These are phyloP conservation scores for Sporothrix pallida DNA, from an alignment of 2,329 filamentous ascomycete genomes.

Conservation along the genomic window DNA sequence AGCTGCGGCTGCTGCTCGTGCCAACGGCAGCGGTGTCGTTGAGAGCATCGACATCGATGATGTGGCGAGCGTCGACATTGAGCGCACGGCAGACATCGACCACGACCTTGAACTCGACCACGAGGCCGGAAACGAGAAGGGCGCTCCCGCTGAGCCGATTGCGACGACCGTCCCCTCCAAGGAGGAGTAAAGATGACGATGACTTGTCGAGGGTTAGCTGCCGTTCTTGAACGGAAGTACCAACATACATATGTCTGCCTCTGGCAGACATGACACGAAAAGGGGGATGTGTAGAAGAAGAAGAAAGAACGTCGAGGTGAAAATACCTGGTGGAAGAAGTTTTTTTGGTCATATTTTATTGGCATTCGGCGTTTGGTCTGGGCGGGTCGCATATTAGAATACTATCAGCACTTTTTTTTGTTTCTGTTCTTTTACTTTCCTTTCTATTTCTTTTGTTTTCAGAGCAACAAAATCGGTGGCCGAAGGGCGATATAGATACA, in stretches of 20 bases:
- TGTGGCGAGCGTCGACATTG: slow-evolving; percentile 28
- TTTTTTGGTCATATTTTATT: slow-evolving; percentile 4
- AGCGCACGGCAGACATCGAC: slow-evolving; percentile 26
- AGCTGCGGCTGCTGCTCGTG: slow-evolving; percentile 5
- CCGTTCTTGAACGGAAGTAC: neutral
- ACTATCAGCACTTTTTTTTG: slow-evolving; percentile 18
- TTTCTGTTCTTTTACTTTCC: neutral
- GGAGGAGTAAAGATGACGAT: neutral
- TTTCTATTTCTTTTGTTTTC: slow-evolving; percentile 3
- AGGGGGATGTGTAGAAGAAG: neutral
- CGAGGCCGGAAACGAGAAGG: slow-evolving; percentile 8
- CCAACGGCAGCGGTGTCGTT: slow-evolving; percentile 9
- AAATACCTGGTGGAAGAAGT: neutral
- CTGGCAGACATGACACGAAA: neutral
- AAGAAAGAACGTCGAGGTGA: neutral
- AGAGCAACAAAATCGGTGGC: neutral
- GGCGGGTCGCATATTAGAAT: slow-evolving; percentile 13
- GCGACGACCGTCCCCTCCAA: neutral
- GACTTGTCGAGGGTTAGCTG: neutral
- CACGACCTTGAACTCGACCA: slow-evolving; percentile 5
- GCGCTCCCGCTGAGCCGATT: neutral
- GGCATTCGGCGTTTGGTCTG: slow-evolving; percentile 18
- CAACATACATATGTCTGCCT: neutral
- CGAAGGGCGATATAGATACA: neutral
- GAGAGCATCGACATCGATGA: slow-evolving; percentile 23